phyloP scores from a whole-genome alignment of 345 rosid species.

The Rhizophora mangle region DNA sequence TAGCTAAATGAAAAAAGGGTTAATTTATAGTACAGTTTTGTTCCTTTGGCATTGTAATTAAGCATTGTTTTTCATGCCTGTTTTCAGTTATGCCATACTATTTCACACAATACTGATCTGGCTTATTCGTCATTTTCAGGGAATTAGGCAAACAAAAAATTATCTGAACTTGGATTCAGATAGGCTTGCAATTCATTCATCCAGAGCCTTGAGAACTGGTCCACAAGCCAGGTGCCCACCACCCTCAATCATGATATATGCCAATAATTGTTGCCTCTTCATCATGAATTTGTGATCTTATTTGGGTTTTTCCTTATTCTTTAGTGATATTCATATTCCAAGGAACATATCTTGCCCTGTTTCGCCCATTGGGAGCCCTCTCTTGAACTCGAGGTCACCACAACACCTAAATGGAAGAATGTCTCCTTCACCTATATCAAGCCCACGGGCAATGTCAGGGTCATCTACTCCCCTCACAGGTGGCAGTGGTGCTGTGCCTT shows the following conservation, averaged over 20 bases:
- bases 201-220: constrained; percentile 40
- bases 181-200: constrained; percentile 52
- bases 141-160: constrained; percentile 40
- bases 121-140: constrained; percentile 29
- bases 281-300: not conserved
- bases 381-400: constrained; percentile 48
- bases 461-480: constrained; percentile 57
- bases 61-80: not conserved
- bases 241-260: not conserved
- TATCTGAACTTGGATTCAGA: constrained; percentile 43
- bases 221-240: constrained; percentile 32
- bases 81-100: not conserved
- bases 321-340: constrained; percentile 47
- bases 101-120: not conserved
- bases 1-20: too few relatives aligned
- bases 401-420: constrained; percentile 51
- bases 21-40: too few relatives aligned
- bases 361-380: constrained; percentile 63
- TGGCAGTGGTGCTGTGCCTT: constrained; percentile 50
- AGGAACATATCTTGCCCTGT: constrained; percentile 63
- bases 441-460: constrained; percentile 56
- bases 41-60: too few relatives aligned
- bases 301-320: constrained; percentile 18
- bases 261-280: not conserved
- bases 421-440: constrained; percentile 67